A percentile compares a stretch with the other conserved stretches of the same genome.
Conservation (phyloP, 2,329 filamentous ascomycete species). For the Pseudogymnoascus verrucosus region DNA sequence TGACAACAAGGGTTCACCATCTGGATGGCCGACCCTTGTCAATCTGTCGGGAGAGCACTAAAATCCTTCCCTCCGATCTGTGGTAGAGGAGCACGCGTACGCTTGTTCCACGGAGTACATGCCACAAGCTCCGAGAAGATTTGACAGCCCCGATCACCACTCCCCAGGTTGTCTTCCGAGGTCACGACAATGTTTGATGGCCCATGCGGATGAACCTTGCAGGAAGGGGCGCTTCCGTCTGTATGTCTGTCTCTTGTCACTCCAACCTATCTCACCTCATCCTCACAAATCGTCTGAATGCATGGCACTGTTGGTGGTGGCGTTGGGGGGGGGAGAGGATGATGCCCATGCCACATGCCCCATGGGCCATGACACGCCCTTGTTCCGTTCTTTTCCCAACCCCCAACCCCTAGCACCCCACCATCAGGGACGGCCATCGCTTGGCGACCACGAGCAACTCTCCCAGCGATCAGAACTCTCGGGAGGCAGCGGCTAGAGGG, state of each 20-base stretch:
- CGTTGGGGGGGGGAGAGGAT: background rate
- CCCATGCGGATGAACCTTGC: background rate
- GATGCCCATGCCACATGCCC: background rate
- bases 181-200: background rate
- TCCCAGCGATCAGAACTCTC: background rate
- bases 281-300: background rate
- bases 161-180: background rate
- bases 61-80: background rate
- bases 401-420: background rate
- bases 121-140: background rate
- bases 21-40: background rate
- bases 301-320: background rate
- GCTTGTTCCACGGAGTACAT: background rate
- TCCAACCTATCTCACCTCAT: background rate
- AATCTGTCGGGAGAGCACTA: background rate
- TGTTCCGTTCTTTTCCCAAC: background rate
- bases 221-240: background rate
- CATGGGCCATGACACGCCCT: background rate
- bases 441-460: background rate
- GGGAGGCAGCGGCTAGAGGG: background rate
- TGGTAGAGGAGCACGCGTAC: background rate
- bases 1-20: background rate
- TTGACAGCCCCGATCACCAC: background rate
- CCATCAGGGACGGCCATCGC: background rate
- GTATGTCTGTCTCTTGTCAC: background rate